Evolutionary conservation across 768 basidiomycete genomes (phyloP).

Genomic region (Clathrus columnatus): DNA sequence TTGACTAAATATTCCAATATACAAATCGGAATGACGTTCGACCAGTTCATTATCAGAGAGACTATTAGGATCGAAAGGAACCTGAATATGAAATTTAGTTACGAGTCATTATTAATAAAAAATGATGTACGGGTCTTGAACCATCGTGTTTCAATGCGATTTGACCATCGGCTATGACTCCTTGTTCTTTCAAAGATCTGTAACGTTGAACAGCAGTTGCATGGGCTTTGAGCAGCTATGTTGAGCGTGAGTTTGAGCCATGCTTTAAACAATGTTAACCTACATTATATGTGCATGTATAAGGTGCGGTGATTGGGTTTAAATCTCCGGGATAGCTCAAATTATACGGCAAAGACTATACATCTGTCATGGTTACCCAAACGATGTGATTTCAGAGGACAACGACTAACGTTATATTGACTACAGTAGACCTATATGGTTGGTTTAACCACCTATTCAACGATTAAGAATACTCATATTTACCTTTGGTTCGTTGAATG

Average conservation of each 20-base stretch:
- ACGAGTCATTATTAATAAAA: not conserved
- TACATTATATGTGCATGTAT: conserved; percentile 36
- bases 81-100: not conserved
- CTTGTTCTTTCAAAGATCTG: conserved; percentile 28
- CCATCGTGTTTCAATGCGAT: conserved; percentile 49
- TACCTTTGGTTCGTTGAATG: conserved; percentile 44
- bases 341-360: not conserved
- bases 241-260: not conserved
- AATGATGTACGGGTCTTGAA: conserved; percentile 17
- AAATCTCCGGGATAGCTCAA: conserved; percentile 23
- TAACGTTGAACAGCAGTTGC: conserved; percentile 44
- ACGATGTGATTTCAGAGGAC: conserved; percentile 32
- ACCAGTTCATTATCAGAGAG: conserved; percentile 37
- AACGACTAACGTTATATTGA: too few relatives aligned
- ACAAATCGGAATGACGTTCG: conserved; percentile 42
- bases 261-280: conserved; percentile 18
- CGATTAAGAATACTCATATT: too few relatives aligned
- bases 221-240: conserved; percentile 35
- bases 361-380: not conserved
- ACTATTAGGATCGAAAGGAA: conserved; percentile 12
- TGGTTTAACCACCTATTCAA: too few relatives aligned
- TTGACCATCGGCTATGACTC: conserved; percentile 32
- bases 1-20: conserved; percentile 41
- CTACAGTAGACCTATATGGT: too few relatives aligned
- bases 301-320: conserved; percentile 35